Percentiles rank a stretch among this genome's conserved stretches.
Conservation (phyloP, 2,329 filamentous ascomycete species). For the Peltaster fructicola region DNA sequence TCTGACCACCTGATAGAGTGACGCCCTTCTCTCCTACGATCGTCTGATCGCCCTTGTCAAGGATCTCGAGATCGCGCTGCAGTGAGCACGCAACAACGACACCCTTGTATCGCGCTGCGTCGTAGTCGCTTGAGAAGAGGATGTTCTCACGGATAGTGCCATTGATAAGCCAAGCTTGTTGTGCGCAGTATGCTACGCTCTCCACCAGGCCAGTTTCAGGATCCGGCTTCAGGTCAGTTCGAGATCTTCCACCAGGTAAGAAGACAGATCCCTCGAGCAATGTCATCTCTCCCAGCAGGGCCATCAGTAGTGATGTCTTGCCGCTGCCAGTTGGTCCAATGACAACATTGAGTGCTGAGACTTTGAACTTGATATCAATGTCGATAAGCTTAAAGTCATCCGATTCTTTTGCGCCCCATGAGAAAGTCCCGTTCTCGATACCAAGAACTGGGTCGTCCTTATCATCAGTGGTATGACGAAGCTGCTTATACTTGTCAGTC, state of each 20-base stretch:
- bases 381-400: constrained; percentile 56
- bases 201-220: constrained; percentile 75
- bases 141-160: constrained; percentile 94
- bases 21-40: constrained; percentile 95
- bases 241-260: constrained; percentile 68
- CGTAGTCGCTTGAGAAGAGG: constrained; percentile 63
- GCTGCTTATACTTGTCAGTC: constrained; percentile 84
- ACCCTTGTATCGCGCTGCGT: constrained; percentile 67
- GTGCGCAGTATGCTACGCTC: constrained; percentile 88
- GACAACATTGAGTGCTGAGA: constrained; percentile 81
- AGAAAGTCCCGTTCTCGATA: constrained; percentile 68
- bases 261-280: constrained; percentile 62
- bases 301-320: constrained; percentile 93
- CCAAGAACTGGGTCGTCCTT: constrained; percentile 61
- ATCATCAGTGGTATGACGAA: constrained; percentile 53
- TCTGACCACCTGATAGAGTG: constrained; percentile 88
- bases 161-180: constrained; percentile 93
- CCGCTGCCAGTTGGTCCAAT: constrained; percentile 85
- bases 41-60: constrained; percentile 83
- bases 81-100: constrained; percentile 84
- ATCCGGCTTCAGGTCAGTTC: constrained; percentile 68
- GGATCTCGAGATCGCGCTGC: constrained; percentile 76
- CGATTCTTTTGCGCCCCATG: constrained; percentile 54
- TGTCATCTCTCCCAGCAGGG: constrained; percentile 90
- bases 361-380: constrained; percentile 62